Conservation (phyloP, 2,329 filamentous ascomycete species). For the Fusarium sp. region DNA sequence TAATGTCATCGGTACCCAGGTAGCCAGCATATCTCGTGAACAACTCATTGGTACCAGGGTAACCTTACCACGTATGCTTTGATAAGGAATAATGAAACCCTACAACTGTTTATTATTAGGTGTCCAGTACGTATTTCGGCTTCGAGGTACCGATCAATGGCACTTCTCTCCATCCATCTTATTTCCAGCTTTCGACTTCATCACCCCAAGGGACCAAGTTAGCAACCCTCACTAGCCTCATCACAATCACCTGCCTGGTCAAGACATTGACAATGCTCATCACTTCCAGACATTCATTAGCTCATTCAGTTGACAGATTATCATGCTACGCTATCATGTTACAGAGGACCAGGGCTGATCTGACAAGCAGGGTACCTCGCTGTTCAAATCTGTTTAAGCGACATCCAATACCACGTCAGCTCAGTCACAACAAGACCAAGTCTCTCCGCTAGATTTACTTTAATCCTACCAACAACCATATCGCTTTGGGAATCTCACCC, state of each 20-base stretch:
- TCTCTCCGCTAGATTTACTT: constrained; percentile 20
- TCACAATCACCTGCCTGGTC: constrained; percentile 8
- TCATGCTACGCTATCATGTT: constrained; percentile 35
- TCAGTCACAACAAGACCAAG: constrained; percentile 17
- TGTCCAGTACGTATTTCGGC: neutral
- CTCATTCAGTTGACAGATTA: constrained; percentile 40
- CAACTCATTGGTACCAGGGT: neutral
- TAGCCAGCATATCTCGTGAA: neutral
- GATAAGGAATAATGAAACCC: constrained; percentile 13
- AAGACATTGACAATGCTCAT: constrained; percentile 13
- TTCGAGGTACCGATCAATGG: constrained; percentile 4
- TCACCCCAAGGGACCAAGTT: constrained; percentile 10
- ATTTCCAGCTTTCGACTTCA: constrained; percentile 18
- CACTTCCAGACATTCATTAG: constrained; percentile 31
- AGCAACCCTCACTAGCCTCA: neutral
- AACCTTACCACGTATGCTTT: neutral
- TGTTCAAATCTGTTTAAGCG: constrained; percentile 25
- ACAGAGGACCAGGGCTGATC: constrained; percentile 26
- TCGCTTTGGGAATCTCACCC: constrained; percentile 37
- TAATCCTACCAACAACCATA: constrained; percentile 24
- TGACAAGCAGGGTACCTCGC: constrained; percentile 30
- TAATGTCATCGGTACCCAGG: neutral
- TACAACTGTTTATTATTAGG: neutral
- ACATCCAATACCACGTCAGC: constrained; percentile 3
- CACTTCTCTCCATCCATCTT: constrained; percentile 6